Evolutionary conservation across 164 flowering plant species (phyloP).

Genomic region (Macadamia tetraphylla): DNA sequence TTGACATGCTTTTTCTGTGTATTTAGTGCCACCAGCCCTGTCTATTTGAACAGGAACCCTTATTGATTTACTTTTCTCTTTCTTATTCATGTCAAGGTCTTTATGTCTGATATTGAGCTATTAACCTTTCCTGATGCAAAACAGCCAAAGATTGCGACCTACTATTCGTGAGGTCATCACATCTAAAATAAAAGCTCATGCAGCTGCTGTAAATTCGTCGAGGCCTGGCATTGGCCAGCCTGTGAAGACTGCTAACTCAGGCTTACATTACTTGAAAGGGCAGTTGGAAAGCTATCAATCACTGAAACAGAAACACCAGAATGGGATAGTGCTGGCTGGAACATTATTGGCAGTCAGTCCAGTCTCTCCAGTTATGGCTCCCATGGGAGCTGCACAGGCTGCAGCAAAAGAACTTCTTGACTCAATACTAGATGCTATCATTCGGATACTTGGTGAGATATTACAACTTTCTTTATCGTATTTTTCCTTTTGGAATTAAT

Average conservation of each 20-base stretch:
- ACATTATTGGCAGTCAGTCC: constrained; percentile 81
- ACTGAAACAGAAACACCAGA: constrained; percentile 68
- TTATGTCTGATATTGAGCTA: not conserved
- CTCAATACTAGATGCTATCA: constrained; percentile 66
- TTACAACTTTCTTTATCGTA: not conserved
- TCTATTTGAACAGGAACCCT: too few relatives aligned
- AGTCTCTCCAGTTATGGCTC: constrained; percentile 89
- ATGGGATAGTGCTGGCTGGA: constrained; percentile 56
- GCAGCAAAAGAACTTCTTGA: constrained; percentile 84
- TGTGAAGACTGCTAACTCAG: constrained; percentile 31
- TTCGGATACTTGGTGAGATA: constrained; percentile 77
- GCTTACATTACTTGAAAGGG: constrained; percentile 53
- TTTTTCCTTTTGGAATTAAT: constrained; percentile 1
- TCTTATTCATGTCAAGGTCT: not conserved
- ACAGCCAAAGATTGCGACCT: constrained; percentile 91
- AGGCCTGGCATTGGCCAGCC: constrained; percentile 45
- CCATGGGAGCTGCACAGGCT: constrained; percentile 80
- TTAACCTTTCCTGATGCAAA: not conserved
- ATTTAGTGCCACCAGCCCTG: too few relatives aligned
- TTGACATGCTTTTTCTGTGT: too few relatives aligned
- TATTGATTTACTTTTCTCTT: not conserved
- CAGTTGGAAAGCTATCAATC: constrained; percentile 54
- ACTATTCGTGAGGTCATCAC: constrained; percentile 88
- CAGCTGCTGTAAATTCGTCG: constrained; percentile 40
- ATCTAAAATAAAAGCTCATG: constrained; percentile 76